Percentiles rank a stretch among this genome's conserved stretches.
Evolutionary conservation across 2,329 filamentous ascomycete genomes (phyloP).

Genomic region (Talaromyces sp.): DNA sequence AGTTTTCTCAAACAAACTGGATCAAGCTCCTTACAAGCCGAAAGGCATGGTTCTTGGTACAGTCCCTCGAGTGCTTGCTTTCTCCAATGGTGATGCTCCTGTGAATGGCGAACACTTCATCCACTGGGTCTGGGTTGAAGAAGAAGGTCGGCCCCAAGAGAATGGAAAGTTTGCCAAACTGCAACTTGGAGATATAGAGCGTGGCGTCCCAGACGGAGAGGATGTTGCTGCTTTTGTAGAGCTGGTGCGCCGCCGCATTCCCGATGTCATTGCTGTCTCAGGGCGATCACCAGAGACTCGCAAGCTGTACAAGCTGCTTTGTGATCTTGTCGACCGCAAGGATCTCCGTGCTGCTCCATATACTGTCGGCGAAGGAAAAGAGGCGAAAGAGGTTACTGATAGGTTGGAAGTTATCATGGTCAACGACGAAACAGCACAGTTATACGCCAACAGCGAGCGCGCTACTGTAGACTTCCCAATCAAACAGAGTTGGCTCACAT

Average conservation of each 20-base stretch:
- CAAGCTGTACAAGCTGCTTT: constrained; percentile 75
- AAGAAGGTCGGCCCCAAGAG: constrained; percentile 84
- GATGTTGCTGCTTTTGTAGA: constrained; percentile 71
- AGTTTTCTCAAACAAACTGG: constrained; percentile 82
- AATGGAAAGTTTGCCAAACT: constrained; percentile 84
- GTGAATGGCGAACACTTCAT: constrained; percentile 68
- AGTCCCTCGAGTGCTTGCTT: constrained; percentile 75
- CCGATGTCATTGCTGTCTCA: constrained; percentile 85
- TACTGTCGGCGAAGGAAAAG: constrained; percentile 74
- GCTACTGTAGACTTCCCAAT: constrained; percentile 73
- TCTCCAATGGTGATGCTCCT: constrained; percentile 81
- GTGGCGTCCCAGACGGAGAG: constrained; percentile 63
- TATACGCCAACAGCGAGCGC: constrained; percentile 87
- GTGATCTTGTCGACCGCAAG: constrained; percentile 73
- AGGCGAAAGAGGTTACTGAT: constrained; percentile 70
- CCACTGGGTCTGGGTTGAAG: constrained; percentile 88
- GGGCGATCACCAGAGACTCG: constrained; percentile 86
- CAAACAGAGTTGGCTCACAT: constrained; percentile 69
- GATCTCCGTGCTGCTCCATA: constrained; percentile 77
- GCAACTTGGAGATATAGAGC: constrained; percentile 61
- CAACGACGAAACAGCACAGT: constrained; percentile 93
- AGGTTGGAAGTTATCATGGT: constrained; percentile 84
- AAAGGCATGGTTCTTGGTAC: constrained; percentile 89
- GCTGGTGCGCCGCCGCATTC: constrained; percentile 72
- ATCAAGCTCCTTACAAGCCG: constrained; percentile 94